Evolutionary conservation across 2,329 filamentous ascomycete species (phyloP).

Genomic region (Knufia fluminis): DNA sequence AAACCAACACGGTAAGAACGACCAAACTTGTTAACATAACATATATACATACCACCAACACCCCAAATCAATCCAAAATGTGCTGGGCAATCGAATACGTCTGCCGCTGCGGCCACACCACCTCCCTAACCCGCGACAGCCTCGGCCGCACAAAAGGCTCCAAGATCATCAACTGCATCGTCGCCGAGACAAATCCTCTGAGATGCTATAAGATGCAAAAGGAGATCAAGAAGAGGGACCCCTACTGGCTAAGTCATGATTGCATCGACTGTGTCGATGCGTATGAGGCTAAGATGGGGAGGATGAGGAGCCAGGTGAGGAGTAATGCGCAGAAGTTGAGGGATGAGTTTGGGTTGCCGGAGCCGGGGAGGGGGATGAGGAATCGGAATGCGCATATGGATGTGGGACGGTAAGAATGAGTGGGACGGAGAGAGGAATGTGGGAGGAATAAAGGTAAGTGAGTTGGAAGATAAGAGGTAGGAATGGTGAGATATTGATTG

Average conservation of each 20-base stretch:
- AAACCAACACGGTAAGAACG: background rate
- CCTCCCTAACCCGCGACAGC: background rate
- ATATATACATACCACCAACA: background rate
- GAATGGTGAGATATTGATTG: no score
- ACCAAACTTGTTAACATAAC: no score
- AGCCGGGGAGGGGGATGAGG: background rate
- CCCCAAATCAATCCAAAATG: background rate
- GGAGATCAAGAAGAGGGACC: background rate
- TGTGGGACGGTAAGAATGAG: background rate
- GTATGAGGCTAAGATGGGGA: background rate
- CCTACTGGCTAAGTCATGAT: background rate
- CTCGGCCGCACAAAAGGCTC: background rate
- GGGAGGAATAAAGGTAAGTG: background rate
- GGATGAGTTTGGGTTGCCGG: background rate
- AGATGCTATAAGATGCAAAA: background rate
- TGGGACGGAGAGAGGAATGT: no score
- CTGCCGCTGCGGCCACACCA: slow-evolving; percentile 1
- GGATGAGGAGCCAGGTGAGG: background rate
- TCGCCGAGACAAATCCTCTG: background rate
- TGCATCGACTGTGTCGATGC: background rate
- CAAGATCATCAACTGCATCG: background rate
- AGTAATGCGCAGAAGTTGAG: background rate
- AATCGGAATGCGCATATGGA: background rate
- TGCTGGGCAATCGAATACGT: slow-evolving; percentile 4
- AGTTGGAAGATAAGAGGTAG: no score